Conservation (phyloP, 805 yeast species). For the Candida fluviatilis region DNA sequence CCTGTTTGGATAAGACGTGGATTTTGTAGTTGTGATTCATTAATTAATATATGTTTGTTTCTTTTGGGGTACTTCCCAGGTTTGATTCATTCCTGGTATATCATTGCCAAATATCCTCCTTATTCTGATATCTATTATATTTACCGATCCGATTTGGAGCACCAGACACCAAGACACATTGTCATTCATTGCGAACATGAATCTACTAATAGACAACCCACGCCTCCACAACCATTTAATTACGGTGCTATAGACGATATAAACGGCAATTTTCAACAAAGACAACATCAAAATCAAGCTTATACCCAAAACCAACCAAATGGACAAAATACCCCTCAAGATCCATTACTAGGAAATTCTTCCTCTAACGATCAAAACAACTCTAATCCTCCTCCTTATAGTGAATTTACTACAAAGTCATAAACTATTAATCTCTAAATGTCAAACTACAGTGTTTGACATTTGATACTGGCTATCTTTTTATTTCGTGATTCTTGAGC, state of each 20-base stretch:
- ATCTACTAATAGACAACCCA: constrained; percentile 10
- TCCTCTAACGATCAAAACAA: too few species aligned
- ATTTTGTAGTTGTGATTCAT: constrained; percentile 48
- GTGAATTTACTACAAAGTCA: constrained; percentile 20
- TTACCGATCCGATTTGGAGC: constrained; percentile 33
- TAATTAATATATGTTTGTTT: constrained; percentile 39
- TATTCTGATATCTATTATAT: constrained; percentile 32
- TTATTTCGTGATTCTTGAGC: background rate
- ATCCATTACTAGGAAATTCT: too few species aligned
- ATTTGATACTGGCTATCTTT: background rate
- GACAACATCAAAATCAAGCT: background rate
- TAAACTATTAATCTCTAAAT: too few species aligned
- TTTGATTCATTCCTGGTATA: constrained; percentile 46
- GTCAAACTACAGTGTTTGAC: too few species aligned
- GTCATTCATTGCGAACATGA: constrained; percentile 5
- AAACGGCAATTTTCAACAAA: background rate
- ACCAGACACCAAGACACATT: constrained; percentile 9
- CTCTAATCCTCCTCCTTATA: constrained; percentile 26
- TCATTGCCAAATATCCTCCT: constrained; percentile 45
- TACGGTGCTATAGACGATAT: constrained; percentile 27
- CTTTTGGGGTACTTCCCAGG: constrained; percentile 50
- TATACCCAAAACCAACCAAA: background rate
- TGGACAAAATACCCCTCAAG: constrained; percentile 10
- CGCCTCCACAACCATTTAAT: constrained; percentile 10
- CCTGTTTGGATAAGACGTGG: constrained; percentile 70